Evolutionary conservation across 768 basidiomycete species (phyloP).

Genomic region (Erythrobasidium yunnanense): DNA sequence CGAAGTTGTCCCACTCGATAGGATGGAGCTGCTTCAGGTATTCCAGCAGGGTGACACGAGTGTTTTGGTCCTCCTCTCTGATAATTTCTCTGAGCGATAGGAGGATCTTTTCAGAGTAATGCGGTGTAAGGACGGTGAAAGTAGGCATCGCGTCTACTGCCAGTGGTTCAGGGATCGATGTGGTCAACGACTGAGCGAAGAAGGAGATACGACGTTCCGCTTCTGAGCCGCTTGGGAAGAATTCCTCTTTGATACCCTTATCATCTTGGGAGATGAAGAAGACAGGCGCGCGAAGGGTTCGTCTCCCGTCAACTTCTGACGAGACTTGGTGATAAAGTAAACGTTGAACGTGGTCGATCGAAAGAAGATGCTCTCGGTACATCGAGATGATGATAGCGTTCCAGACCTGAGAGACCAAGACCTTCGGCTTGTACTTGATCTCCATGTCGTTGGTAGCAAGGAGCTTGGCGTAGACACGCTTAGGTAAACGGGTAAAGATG

Average conservation of each 20-base stretch:
- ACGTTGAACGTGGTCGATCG: slow-evolving; percentile 97
- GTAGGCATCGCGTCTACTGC: slow-evolving; percentile 99
- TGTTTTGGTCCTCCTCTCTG: slow-evolving; percentile 92
- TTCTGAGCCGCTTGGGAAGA: slow-evolving; percentile 89
- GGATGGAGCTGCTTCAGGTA: slow-evolving; percentile 97
- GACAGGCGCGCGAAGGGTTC: slow-evolving; percentile 83
- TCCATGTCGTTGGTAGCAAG: slow-evolving; percentile 92
- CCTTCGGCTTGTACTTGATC: slow-evolving; percentile 98
- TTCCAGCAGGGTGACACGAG: slow-evolving; percentile 90
- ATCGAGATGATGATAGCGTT: slow-evolving; percentile 99
- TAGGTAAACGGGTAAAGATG: slow-evolving; percentile 88
- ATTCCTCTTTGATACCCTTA: slow-evolving; percentile 69
- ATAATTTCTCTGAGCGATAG: slow-evolving; percentile 96
- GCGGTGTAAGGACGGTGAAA: slow-evolving; percentile 94
- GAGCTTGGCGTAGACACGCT: slow-evolving; percentile 91
- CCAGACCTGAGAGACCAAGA: slow-evolving; percentile 98
- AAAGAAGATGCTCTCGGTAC: slow-evolving; percentile 92
- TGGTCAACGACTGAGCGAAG: slow-evolving; percentile 95
- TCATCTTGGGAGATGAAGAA: slow-evolving; percentile 97
- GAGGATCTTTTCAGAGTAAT: slow-evolving; percentile 98
- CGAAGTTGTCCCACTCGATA: slow-evolving; percentile 98
- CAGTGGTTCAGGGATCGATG: slow-evolving; percentile 80
- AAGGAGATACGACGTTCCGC: slow-evolving; percentile 96
- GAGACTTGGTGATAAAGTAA: slow-evolving; percentile 95
- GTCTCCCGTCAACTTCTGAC: slow-evolving; percentile 72